Percentiles rank a stretch among this genome's conserved stretches.
These are phyloP conservation scores for Phialophora chinensis DNA, from an alignment of 2,329 filamentous ascomycete genomes.

Conservation along the genomic window DNA sequence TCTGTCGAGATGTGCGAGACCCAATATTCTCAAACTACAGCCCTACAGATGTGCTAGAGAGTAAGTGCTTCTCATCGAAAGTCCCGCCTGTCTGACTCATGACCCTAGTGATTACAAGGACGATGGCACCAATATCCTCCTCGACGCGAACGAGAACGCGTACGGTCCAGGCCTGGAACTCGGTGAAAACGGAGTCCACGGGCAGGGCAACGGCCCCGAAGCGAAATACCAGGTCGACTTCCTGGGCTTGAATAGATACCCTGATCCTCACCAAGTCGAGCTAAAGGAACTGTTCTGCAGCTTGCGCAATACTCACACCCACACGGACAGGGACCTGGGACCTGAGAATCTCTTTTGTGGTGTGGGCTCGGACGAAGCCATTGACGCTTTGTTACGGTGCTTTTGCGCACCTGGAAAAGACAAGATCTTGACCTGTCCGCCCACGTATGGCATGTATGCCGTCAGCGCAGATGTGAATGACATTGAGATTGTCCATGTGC, in stretches of 20 bases:
- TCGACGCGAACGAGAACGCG: constrained; percentile 98
- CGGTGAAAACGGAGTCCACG: constrained; percentile 49
- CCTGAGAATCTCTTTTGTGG: constrained; percentile 91
- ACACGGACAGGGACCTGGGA: constrained; percentile 74
- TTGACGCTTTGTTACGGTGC: constrained; percentile 89
- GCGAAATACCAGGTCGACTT: constrained; percentile 69
- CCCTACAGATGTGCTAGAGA: constrained; percentile 84
- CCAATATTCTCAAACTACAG: constrained; percentile 76
- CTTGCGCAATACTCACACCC: constrained; percentile 82
- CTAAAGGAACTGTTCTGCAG: constrained; percentile 87
- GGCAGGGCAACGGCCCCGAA: constrained; percentile 35
- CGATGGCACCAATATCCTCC: constrained; percentile 90
- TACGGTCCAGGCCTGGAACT: constrained; percentile 79
- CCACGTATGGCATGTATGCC: constrained; percentile 98
- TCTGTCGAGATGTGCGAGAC: constrained; percentile 73
- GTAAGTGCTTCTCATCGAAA: constrained; percentile 55
- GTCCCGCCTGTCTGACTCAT: constrained; percentile 42
- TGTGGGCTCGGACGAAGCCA: constrained; percentile 94
- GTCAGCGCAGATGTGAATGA: constrained; percentile 96
- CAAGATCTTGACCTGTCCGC: constrained; percentile 91
- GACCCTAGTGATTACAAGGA: constrained; percentile 91
- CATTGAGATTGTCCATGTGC: constrained; percentile 82
- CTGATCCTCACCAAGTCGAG: constrained; percentile 88
- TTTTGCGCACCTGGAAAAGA: constrained; percentile 89
- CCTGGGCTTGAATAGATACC: constrained; percentile 86